Percentiles rank a stretch among this genome's conserved stretches.
Evolutionary conservation across 306 rosid genomes (phyloP).

Genomic region (Inga oerstediana): DNA sequence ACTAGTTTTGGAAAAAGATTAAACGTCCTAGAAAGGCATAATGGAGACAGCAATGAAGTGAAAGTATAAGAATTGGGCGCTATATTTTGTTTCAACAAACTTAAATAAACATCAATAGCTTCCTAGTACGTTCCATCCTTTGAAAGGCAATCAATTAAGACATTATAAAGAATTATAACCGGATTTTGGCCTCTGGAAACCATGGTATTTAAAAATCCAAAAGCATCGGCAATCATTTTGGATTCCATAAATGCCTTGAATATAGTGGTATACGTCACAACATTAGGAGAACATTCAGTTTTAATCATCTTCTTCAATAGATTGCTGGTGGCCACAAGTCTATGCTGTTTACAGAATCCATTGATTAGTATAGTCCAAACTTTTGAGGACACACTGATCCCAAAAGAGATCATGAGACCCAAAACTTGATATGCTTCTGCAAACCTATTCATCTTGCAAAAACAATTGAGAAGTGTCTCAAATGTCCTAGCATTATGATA

Average conservation of each 20-base stretch:
- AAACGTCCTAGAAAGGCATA: constrained; percentile 47
- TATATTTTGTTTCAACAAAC: constrained; percentile 35
- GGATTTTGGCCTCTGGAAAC: constrained; percentile 43
- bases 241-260: constrained; percentile 60
- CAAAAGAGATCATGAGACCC: constrained; percentile 56
- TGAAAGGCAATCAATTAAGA: constrained; percentile 58
- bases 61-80: constrained; percentile 58
- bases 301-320: constrained; percentile 50
- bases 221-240: constrained; percentile 45
- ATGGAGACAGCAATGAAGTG: constrained; percentile 45
- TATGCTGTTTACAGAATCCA: constrained; percentile 41
- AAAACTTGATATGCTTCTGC: constrained; percentile 54
- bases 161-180: constrained; percentile 60
- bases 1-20: constrained; percentile 47
- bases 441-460: constrained; percentile 53
- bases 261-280: constrained; percentile 64
- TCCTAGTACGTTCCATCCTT: constrained; percentile 55
- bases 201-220: constrained; percentile 43
- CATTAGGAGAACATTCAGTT: constrained; percentile 45
- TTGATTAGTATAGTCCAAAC: constrained; percentile 58
- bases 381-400: constrained; percentile 41
- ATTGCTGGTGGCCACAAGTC: constrained; percentile 43
- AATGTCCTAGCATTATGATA: constrained; percentile 47
- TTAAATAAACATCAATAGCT: constrained; percentile 45
- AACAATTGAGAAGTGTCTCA: constrained; percentile 51